Evolutionary conservation across 176 grass and related monocot genomes (phyloP).

Genomic region (Saccharum officinarum): DNA sequence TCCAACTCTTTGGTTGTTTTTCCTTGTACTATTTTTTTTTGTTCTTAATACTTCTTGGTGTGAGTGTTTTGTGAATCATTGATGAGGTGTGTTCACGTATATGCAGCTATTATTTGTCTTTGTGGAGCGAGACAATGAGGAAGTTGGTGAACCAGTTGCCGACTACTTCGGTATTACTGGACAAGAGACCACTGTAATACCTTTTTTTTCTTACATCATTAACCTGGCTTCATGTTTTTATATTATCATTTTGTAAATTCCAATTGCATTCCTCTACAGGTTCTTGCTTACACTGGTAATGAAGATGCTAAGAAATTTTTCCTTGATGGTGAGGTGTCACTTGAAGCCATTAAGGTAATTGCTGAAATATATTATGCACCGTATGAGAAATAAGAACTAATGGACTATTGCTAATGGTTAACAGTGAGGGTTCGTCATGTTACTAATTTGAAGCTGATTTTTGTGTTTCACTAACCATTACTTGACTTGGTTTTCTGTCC

Average conservation of each 20-base stretch:
- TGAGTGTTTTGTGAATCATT: conserved; percentile 2
- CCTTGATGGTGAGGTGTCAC: conserved; percentile 61
- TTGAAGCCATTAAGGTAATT: conserved; percentile 67
- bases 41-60: neutral
- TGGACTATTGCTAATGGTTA: conserved; percentile 7
- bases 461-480: neutral
- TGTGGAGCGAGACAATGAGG: conserved; percentile 81
- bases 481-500: neutral
- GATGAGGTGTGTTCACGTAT: neutral
- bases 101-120: conserved; percentile 88
- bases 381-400: neutral
- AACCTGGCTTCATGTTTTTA: neutral
- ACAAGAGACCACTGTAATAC: conserved; percentile 65
- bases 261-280: conserved; percentile 39
- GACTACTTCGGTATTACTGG: conserved; percentile 87
- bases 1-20: neutral
- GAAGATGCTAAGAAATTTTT: conserved; percentile 87
- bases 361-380: neutral
- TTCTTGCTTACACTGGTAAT: conserved; percentile 94
- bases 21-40: neutral
- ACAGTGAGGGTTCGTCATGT: neutral
- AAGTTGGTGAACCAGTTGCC: conserved; percentile 87
- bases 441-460: neutral
- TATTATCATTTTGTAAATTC: neutral
- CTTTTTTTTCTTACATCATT: neutral